phyloP scores from a whole-genome alignment of 805 yeast genomes.

The Ogataea trehalophila region DNA sequence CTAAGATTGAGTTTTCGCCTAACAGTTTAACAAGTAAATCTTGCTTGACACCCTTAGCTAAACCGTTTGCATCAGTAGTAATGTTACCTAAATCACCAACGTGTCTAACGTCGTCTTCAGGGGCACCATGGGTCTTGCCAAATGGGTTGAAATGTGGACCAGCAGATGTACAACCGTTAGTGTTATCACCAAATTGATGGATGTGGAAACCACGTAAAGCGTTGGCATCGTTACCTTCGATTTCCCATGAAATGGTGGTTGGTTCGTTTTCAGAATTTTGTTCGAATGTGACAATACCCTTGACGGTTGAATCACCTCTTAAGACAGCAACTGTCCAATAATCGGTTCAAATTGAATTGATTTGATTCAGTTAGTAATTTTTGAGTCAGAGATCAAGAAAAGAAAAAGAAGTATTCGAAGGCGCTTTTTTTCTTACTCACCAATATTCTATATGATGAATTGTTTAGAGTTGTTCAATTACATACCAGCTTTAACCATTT shows the following conservation, averaged over 20 bases:
- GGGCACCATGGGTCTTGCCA: conserved; percentile 86
- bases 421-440: too few relatives aligned
- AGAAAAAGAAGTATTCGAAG: not conserved
- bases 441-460: too few relatives aligned
- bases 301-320: conserved; percentile 89
- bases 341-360: not conserved
- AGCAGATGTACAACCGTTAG: conserved; percentile 98
- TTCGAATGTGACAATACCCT: conserved; percentile 84
- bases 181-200: conserved; percentile 97
- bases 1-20: conserved; percentile 84
- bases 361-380: not conserved
- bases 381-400: not conserved
- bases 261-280: conserved; percentile 76
- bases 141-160: conserved; percentile 97
- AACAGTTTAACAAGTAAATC: conserved; percentile 75
- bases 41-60: conserved; percentile 84
- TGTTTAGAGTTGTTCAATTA: conserved; percentile 11
- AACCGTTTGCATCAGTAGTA: conserved; percentile 79
- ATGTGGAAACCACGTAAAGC: conserved; percentile 96
- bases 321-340: conserved; percentile 72
- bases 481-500: conserved; percentile 65
- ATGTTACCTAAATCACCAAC: conserved; percentile 97
- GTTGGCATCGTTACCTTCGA: conserved; percentile 82
- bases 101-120: conserved; percentile 75
- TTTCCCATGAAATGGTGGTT: conserved; percentile 83